A percentile compares a stretch with the other conserved stretches of the same genome.
Evolutionary conservation across 2,329 filamentous ascomycete genomes (phyloP).

Genomic region (Dothistroma pini): DNA sequence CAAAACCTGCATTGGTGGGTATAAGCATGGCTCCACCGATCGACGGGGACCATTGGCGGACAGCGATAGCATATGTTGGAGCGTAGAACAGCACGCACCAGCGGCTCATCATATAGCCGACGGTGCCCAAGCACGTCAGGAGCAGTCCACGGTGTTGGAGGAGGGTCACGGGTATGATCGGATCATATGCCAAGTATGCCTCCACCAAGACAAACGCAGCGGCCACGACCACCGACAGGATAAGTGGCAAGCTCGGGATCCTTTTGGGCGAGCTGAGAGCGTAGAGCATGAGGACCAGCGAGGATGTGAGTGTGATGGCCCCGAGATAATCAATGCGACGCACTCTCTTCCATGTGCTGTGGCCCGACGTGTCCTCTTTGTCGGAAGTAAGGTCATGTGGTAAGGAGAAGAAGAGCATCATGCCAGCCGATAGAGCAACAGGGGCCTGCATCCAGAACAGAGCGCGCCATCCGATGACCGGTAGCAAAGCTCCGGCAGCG

Average conservation of each 20-base stretch:
- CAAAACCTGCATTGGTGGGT: slow-evolving; percentile 79
- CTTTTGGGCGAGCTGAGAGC: slow-evolving; percentile 61
- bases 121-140: slow-evolving; percentile 68
- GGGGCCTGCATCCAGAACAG: slow-evolving; percentile 73
- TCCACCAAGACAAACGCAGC: slow-evolving; percentile 60
- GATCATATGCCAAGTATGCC: slow-evolving; percentile 59
- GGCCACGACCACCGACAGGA: slow-evolving; percentile 58
- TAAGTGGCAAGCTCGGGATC: slow-evolving; percentile 58
- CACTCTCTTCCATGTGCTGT: slow-evolving; percentile 51
- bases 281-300: slow-evolving; percentile 69
- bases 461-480: slow-evolving; percentile 65
- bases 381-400: slow-evolving; percentile 45
- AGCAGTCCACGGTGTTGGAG: slow-evolving; percentile 67
- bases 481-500: slow-evolving; percentile 62
- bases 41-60: slow-evolving; percentile 66
- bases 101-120: slow-evolving; percentile 75
- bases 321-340: slow-evolving; percentile 71
- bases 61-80: slow-evolving; percentile 73
- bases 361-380: slow-evolving; percentile 17
- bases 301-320: slow-evolving; percentile 58
- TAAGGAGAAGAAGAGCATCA: slow-evolving; percentile 62
- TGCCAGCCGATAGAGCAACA: slow-evolving; percentile 57
- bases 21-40: slow-evolving; percentile 71
- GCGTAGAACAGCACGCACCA: slow-evolving; percentile 80
- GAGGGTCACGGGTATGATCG: slow-evolving; percentile 70